Evolutionary conservation across 2,329 filamentous ascomycete genomes (phyloP).

Genomic region (Microascus cirrosus): DNA sequence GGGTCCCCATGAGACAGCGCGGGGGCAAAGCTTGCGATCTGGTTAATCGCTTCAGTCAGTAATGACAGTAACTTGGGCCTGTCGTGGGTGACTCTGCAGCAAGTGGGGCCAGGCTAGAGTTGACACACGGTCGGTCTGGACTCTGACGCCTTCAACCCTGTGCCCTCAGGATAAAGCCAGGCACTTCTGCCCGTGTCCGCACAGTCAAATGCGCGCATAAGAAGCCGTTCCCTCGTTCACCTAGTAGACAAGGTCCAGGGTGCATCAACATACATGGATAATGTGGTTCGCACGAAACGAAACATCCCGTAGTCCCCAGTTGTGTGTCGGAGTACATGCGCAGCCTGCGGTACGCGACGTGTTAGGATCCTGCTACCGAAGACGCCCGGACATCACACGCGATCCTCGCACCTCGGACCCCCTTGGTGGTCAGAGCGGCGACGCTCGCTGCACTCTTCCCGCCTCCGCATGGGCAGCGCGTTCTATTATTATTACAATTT

Average conservation of each 20-base stretch:
- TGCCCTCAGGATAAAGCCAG: too few species aligned
- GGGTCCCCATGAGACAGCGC: too few species aligned
- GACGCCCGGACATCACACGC: not conserved
- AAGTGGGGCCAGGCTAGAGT: too few species aligned
- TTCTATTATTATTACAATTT: not conserved
- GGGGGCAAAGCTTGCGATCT: too few species aligned
- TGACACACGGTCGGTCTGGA: too few species aligned
- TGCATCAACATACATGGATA: not conserved
- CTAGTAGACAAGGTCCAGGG: not conserved
- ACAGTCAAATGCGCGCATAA: too few species aligned
- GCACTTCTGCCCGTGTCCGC: too few species aligned
- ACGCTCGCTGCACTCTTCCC: not conserved
- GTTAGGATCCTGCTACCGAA: not conserved
- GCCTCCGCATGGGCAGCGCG: not conserved
- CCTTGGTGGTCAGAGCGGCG: not conserved
- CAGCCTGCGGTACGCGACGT: not conserved
- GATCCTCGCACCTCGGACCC: not conserved
- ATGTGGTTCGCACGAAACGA: not conserved
- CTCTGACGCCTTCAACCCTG: too few species aligned
- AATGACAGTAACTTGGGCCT: too few species aligned
- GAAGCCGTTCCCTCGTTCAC: too few species aligned
- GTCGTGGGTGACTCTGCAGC: too few species aligned
- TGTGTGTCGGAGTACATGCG: not conserved
- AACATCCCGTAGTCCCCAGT: not conserved
- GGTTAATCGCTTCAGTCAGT: too few species aligned